These are phyloP conservation scores for Prunus fruticosa DNA, from an alignment of 306 rosid genomes.

Conservation along the genomic window DNA sequence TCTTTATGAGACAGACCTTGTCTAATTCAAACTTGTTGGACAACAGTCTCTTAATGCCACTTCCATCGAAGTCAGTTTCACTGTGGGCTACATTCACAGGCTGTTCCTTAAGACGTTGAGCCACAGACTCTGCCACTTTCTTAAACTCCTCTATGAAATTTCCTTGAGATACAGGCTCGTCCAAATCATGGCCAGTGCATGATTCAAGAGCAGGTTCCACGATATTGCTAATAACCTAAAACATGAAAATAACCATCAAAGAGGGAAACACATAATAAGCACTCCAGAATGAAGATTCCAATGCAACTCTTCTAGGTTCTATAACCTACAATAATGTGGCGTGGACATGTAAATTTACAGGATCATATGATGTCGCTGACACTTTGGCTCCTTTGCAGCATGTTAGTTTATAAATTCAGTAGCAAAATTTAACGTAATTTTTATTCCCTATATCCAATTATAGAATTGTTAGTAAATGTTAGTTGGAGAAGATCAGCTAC, in stretches of 20 bases:
- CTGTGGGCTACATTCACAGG: slow-evolving; percentile 86
- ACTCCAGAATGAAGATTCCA: background rate
- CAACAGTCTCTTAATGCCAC: slow-evolving; percentile 60
- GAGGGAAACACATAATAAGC: background rate
- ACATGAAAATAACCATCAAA: background rate
- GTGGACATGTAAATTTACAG: background rate
- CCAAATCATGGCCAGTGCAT: slow-evolving; percentile 38
- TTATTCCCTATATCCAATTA: background rate
- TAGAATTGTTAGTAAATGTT: background rate
- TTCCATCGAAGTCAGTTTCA: slow-evolving; percentile 87
- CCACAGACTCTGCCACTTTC: slow-evolving; percentile 49
- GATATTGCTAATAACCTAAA: slow-evolving; percentile 63
- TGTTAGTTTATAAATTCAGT: background rate
- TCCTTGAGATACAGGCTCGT: slow-evolving; percentile 56
- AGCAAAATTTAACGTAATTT: background rate
- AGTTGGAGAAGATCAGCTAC: slow-evolving; percentile 30
- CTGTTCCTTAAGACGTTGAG: slow-evolving; percentile 58
- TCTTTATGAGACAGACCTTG: slow-evolving; percentile 49
- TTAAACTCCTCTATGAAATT: slow-evolving; percentile 64
- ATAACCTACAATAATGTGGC: background rate
- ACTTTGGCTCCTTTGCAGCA: background rate
- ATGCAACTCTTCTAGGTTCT: background rate
- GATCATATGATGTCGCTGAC: background rate
- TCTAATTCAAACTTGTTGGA: slow-evolving; percentile 90
- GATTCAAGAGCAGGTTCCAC: slow-evolving; percentile 65